Percentiles rank a stretch among this genome's conserved stretches.
These are phyloP conservation scores for Strobilomyces confusus DNA, from an alignment of 768 basidiomycete species.

Conservation along the genomic window DNA sequence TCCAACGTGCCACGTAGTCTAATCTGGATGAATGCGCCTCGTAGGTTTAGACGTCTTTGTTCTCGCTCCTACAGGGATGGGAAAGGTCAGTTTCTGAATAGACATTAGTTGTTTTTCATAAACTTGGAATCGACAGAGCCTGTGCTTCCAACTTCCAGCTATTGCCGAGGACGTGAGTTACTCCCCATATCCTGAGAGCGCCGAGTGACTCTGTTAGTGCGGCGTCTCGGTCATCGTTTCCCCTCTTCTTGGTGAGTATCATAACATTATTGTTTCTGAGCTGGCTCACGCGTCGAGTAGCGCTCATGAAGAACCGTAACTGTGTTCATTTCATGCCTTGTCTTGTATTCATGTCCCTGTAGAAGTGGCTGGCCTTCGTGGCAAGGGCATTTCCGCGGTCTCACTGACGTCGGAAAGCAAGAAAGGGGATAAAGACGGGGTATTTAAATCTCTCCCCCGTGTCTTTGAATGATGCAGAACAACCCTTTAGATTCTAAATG, in stretches of 20 bases:
- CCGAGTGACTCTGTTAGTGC: slow-evolving; percentile 33
- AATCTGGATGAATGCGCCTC: neutral
- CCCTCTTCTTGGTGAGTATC: slow-evolving; percentile 60
- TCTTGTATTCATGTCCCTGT: slow-evolving; percentile 6
- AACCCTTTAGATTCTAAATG: slow-evolving; percentile 39
- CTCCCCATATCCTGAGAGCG: neutral
- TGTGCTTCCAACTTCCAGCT: slow-evolving; percentile 86
- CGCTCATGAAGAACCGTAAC: slow-evolving; percentile 80
- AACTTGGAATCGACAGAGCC: slow-evolving; percentile 43
- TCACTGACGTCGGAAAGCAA: slow-evolving; percentile 67
- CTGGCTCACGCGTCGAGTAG: slow-evolving; percentile 33
- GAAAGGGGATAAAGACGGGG: slow-evolving; percentile 50
- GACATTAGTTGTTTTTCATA: neutral
- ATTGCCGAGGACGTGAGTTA: slow-evolving; percentile 51
- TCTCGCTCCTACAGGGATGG: slow-evolving; percentile 86
- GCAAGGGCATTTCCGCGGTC: slow-evolving; percentile 51
- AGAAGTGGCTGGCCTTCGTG: slow-evolving; percentile 65
- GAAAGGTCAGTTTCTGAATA: slow-evolving; percentile 52
- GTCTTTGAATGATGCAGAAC: neutral
- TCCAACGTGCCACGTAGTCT: neutral
- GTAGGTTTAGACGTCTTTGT: slow-evolving; percentile 72
- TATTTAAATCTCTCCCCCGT: slow-evolving; percentile 29
- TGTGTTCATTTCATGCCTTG: neutral
- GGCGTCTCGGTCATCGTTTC: slow-evolving; percentile 77
- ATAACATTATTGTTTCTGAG: neutral